Evolutionary conservation across 1,139 yeast genomes (phyloP).

Genomic region (Wickerhamiella pararugosa): DNA sequence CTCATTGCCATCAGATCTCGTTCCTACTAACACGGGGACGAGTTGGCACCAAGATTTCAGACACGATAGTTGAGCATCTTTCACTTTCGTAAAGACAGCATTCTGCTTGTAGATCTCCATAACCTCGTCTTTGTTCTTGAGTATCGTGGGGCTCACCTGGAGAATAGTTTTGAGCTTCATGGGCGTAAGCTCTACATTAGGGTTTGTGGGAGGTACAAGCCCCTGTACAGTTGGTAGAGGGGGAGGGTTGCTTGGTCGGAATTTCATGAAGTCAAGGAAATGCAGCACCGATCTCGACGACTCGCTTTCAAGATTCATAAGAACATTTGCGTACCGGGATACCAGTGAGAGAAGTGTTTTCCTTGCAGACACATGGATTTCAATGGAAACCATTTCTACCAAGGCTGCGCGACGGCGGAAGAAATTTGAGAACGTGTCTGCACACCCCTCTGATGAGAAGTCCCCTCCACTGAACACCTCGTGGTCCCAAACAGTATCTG

Average conservation of each 20-base stretch:
- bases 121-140: neutral
- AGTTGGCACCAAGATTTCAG: slow-evolving; percentile 74
- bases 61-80: slow-evolving; percentile 40
- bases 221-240: neutral
- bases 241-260: slow-evolving; percentile 3
- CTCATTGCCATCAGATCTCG: slow-evolving; percentile 11
- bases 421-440: slow-evolving; percentile 42
- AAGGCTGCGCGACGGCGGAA: slow-evolving; percentile 46
- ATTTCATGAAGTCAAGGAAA: slow-evolving; percentile 8
- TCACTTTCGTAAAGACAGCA: slow-evolving; percentile 11
- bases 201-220: neutral
- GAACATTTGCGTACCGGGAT: slow-evolving; percentile 36
- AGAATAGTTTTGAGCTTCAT: neutral
- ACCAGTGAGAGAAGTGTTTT: slow-evolving; percentile 41
- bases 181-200: neutral
- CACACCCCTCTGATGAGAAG: slow-evolving; percentile 18
- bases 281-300: slow-evolving; percentile 6
- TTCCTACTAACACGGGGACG: slow-evolving; percentile 56
- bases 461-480: slow-evolving; percentile 22
- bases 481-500: slow-evolving; percentile 3
- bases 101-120: neutral
- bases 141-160: slow-evolving; percentile 1
- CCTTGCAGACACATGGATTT: slow-evolving; percentile 45
- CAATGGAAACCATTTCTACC: slow-evolving; percentile 56
- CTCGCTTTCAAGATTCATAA: slow-evolving; percentile 19